Base-by-base conservation (phyloP, 1,139 yeast genomes). In the Pneumocystis murina region DNA sequence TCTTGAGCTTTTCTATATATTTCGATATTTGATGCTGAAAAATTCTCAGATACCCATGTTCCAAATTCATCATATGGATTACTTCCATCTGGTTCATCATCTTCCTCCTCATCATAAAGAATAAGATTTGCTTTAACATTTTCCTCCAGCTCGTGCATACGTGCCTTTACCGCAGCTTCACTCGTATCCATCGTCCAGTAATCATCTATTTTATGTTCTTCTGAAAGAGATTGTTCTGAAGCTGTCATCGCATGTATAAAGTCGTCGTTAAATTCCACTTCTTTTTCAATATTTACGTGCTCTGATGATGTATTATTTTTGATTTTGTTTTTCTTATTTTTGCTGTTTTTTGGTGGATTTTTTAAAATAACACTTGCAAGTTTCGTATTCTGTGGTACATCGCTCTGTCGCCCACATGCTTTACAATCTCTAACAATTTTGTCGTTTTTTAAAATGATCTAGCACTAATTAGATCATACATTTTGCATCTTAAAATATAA, bases 101-200 rank as follows among this genome's bases (percentile, higher is more conserved):
- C 76, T 61, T 74, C 76, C 28, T 72, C 74, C 60, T 82, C 75
- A 63, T 59, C 65, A 28, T 39, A 40, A 36, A 43, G 65, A 62
- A 28, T 40, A 59, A 59, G 30, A 17, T 38, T 24, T 30, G 62
- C 48, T 33, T n/a, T 36, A 68, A 77, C 70, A 48, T 73, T 72
- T 60, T 83, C 85, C 75, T 90, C 95, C 68, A 91, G 80, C 73
- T 87, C 95, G 72, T 84, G 80, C 64, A 96, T 96, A 77, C 99
- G 87, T 59, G 88, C 90, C 72, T 87, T 86, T 70, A 94, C 89
- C 64, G 98, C 98, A 76, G 90, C 98, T 74, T 87, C 95, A 63
- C 96, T 87, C 84, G 92, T 87, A 75, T 92, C 99, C 63, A 91
- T 97, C 28, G 97, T 90, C 98, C 98, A 92, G 69, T 89, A 96